Percentiles rank a stretch among this genome's conserved stretches.
These are phyloP conservation scores for Amoebophrya sp. DNA, from an alignment of 169 alveolate genomes.

Conservation along the genomic window DNA sequence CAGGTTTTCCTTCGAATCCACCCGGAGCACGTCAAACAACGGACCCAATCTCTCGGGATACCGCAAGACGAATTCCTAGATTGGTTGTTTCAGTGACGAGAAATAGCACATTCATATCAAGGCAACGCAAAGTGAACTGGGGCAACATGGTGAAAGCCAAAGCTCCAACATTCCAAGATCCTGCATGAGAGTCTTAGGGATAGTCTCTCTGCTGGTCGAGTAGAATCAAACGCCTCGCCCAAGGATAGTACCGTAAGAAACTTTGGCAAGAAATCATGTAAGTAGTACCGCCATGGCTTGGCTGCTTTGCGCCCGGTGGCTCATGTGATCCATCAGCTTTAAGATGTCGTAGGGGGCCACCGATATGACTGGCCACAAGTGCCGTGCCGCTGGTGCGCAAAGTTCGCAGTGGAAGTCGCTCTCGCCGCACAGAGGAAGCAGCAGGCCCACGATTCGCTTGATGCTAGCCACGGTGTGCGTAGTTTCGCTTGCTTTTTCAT, in stretches of 20 bases:
- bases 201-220: too few species aligned
- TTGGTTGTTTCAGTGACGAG: too few species aligned
- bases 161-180: too few species aligned
- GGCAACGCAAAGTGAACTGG: too few species aligned
- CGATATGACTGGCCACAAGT: background rate
- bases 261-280: too few species aligned
- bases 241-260: too few species aligned
- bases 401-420: background rate
- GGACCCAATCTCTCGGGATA: background rate
- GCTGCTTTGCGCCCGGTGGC: background rate
- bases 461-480: background rate
- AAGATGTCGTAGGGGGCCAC: background rate
- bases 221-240: too few species aligned
- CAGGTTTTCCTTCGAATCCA: conserved; percentile 6
- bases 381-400: background rate
- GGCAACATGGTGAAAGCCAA: too few species aligned
- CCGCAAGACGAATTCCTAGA: background rate
- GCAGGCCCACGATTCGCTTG: background rate
- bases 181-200: too few species aligned
- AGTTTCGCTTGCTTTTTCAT: background rate
- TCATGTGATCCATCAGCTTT: background rate
- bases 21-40: background rate
- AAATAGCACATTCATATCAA: too few species aligned
- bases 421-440: background rate
- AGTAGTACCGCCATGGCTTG: background rate